Evolutionary conservation across 169 alveolate genomes (phyloP).

Genomic region (Plasmodium chabaudi): DNA sequence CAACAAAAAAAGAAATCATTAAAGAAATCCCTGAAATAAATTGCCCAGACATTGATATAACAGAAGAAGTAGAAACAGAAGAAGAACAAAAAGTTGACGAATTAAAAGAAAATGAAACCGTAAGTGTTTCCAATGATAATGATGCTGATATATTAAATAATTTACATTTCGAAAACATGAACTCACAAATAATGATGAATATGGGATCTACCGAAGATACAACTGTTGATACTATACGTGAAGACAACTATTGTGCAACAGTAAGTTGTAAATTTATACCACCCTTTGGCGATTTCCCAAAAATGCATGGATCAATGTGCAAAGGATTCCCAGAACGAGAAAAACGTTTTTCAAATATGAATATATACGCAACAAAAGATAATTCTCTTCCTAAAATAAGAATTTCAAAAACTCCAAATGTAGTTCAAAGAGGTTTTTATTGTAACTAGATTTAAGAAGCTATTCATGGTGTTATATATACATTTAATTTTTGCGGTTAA

Average conservation of each 20-base stretch:
- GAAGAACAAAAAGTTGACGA: slow-evolving; percentile 56
- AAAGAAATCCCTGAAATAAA: slow-evolving; percentile 82
- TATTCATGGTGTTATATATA: neutral
- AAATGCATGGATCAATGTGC: slow-evolving; percentile 2
- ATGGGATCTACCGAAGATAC: slow-evolving; percentile 39
- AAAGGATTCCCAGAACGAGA: slow-evolving; percentile 42
- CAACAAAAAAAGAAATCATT: slow-evolving; percentile 79
- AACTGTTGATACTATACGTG: slow-evolving; percentile 26
- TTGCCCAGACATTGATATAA: slow-evolving; percentile 65
- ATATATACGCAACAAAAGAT: slow-evolving; percentile 41
- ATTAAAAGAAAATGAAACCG: slow-evolving; percentile 66
- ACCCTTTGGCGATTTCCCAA: slow-evolving; percentile 18
- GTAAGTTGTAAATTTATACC: slow-evolving; percentile 58
- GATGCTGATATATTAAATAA: slow-evolving; percentile 24
- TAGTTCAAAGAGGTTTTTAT: slow-evolving; percentile 42
- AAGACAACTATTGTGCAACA: slow-evolving; percentile 48
- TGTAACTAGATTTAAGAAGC: slow-evolving; percentile 55
- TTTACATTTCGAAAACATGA: slow-evolving; percentile 23
- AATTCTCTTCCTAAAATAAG: slow-evolving; percentile 61
- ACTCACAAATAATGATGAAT: slow-evolving; percentile 34
- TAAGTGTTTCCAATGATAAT: slow-evolving; percentile 23
- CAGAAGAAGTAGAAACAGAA: slow-evolving; percentile 75
- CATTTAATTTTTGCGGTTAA: too few relatives aligned
- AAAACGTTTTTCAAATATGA: slow-evolving; percentile 40
- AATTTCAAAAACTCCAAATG: slow-evolving; percentile 59